A percentile compares a stretch with the other conserved stretches of the same genome.
These are phyloP conservation scores for Fraxinus baroniana DNA, from an alignment of 305 asterid species.

Conservation along the genomic window DNA sequence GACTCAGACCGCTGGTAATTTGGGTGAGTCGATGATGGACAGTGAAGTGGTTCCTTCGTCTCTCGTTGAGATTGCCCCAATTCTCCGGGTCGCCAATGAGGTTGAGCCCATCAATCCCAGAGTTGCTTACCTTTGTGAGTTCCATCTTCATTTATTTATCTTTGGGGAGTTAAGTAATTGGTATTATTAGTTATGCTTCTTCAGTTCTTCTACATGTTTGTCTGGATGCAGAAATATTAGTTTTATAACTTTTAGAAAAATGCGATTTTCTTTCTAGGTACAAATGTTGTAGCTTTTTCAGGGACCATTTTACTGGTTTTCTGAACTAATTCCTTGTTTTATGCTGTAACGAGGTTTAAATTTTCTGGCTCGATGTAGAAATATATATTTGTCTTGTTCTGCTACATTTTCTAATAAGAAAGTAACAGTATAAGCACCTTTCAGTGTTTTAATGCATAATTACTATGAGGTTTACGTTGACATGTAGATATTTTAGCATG, in stretches of 20 bases:
- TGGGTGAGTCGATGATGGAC: conserved; percentile 97
- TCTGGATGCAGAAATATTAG: not conserved
- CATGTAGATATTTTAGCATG: not conserved
- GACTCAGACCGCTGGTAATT: conserved; percentile 90
- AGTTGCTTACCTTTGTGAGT: conserved; percentile 97
- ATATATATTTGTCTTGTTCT: not conserved
- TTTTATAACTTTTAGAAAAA: not conserved
- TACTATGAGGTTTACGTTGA: not conserved
- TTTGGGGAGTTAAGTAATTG: not conserved
- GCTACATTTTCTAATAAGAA: not conserved
- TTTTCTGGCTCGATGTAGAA: not conserved
- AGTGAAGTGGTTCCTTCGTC: conserved; percentile 99
- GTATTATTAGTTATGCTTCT: not conserved
- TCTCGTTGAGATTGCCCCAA: conserved; percentile 90
- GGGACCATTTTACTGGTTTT: not conserved
- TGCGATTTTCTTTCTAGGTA: not conserved
- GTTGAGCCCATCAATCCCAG: conserved; percentile 87
- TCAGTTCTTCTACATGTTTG: not conserved
- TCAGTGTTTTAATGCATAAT: not conserved
- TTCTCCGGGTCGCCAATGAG: conserved; percentile 98
- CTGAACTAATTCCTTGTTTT: not conserved
- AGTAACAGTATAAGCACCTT: not conserved
- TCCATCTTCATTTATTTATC: conserved; percentile 14
- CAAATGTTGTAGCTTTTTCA: not conserved
- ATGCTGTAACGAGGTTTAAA: not conserved